phyloP scores from a whole-genome alignment of 2,329 filamentous ascomycete genomes.

The Ophiocordyceps australis region DNA sequence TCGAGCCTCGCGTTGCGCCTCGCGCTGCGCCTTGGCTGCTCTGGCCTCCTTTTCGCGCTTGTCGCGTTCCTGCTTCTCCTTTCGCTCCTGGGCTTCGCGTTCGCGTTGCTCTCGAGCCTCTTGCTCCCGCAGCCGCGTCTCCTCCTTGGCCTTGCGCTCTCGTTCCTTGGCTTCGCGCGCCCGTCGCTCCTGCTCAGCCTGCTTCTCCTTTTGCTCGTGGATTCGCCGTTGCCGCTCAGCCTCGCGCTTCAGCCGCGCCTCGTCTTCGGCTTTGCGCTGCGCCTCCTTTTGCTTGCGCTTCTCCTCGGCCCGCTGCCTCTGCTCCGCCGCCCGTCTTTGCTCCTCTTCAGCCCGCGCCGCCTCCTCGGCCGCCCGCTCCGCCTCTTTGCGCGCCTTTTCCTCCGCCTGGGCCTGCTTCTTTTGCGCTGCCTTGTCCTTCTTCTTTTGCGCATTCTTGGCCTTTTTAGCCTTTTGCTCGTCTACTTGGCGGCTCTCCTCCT shows the following conservation, averaged over 20 bases:
- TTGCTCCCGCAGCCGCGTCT: constrained; percentile 63
- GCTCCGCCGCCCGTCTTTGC: constrained; percentile 63
- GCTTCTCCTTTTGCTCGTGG: constrained; percentile 71
- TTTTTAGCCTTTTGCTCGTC: constrained; percentile 80
- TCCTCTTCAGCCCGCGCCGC: constrained; percentile 59
- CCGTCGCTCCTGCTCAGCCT: constrained; percentile 74
- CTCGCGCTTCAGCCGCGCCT: constrained; percentile 71
- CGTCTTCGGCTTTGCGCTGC: constrained; percentile 77
- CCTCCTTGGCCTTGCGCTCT: constrained; percentile 75
- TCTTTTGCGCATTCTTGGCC: constrained; percentile 83
- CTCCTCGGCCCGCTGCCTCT: constrained; percentile 68
- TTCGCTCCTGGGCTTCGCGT: constrained; percentile 48
- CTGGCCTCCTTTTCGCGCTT: constrained; percentile 42
- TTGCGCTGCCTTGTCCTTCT: constrained; percentile 80
- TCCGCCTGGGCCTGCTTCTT: constrained; percentile 84
- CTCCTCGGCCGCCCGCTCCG: constrained; percentile 78
- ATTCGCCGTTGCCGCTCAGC: constrained; percentile 63
- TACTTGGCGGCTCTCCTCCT: constrained; percentile 64
- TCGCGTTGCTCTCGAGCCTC: constrained; percentile 54
- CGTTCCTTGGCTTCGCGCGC: constrained; percentile 39
- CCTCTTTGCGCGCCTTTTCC: constrained; percentile 73
- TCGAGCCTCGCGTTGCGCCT: constrained; percentile 39
- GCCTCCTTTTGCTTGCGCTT: constrained; percentile 82
- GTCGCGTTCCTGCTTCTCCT: constrained; percentile 41
- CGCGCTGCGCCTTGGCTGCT: constrained; percentile 37